phyloP scores from a whole-genome alignment of 2,329 filamentous ascomycete species.

The Akanthomyces lecanii region DNA sequence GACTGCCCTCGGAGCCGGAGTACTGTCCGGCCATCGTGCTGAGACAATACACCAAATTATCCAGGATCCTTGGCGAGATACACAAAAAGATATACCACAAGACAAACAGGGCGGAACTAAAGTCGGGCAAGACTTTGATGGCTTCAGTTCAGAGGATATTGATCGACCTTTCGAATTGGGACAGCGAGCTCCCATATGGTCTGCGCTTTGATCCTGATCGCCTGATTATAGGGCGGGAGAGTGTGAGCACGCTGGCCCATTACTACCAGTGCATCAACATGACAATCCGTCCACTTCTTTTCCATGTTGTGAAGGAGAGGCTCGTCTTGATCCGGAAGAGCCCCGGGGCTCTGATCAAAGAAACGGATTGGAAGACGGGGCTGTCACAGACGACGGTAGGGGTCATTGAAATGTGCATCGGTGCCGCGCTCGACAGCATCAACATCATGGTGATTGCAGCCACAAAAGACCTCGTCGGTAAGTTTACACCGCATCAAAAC shows the following conservation, averaged over 20 bases:
- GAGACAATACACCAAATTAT: slow-evolving; percentile 49
- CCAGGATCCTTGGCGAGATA: slow-evolving; percentile 48
- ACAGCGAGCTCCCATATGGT: slow-evolving; percentile 42
- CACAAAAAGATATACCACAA: slow-evolving; percentile 45
- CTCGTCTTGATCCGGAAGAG: slow-evolving; percentile 29
- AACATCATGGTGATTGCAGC: slow-evolving; percentile 46
- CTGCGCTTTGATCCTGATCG: slow-evolving; percentile 45
- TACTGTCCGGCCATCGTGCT: slow-evolving; percentile 45
- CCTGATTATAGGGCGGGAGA: slow-evolving; percentile 44
- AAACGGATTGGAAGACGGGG: slow-evolving; percentile 41
- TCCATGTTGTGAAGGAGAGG: slow-evolving; percentile 48
- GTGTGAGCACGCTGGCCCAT: slow-evolving; percentile 48
- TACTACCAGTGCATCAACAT: slow-evolving; percentile 57
- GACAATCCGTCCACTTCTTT: slow-evolving; percentile 50
- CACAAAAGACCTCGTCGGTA: slow-evolving; percentile 47
- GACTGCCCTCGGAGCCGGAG: slow-evolving; percentile 33
- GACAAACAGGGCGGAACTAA: slow-evolving; percentile 30
- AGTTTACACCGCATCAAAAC: slow-evolving; percentile 17
- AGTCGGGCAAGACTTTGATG: slow-evolving; percentile 44
- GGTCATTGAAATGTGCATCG: slow-evolving; percentile 50
- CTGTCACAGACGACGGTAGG: slow-evolving; percentile 44
- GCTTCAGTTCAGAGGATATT: slow-evolving; percentile 49
- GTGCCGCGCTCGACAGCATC: slow-evolving; percentile 45
- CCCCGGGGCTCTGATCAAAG: slow-evolving; percentile 19
- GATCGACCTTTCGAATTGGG: slow-evolving; percentile 45